phyloP scores from a whole-genome alignment of 805 yeast genomes.

The Cephaloascus albidus region DNA sequence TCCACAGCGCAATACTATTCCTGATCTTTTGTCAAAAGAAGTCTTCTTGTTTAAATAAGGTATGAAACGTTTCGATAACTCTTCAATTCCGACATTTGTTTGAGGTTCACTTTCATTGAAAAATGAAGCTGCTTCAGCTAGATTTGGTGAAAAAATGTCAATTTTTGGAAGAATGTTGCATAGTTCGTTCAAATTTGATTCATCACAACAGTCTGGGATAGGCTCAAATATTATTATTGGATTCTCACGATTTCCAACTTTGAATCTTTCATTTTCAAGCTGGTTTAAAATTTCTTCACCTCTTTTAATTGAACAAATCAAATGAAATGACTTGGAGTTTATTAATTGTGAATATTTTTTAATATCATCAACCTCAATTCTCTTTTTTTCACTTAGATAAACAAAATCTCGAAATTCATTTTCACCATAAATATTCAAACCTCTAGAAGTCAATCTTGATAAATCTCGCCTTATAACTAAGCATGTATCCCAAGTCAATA shows the following conservation, averaged over 20 bases:
- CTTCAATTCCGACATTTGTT: conserved; percentile 26
- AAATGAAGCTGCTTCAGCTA: conserved; percentile 69
- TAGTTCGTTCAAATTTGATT: conserved; percentile 34
- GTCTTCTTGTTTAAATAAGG: conserved; percentile 24
- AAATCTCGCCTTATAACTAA: conserved; percentile 42
- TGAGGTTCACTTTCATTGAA: conserved; percentile 40
- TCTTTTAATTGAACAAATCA: conserved; percentile 66
- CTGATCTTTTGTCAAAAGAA: conserved; percentile 20
- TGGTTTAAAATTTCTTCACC: conserved; percentile 37
- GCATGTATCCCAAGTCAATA: conserved; percentile 57
- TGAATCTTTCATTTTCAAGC: conserved; percentile 10
- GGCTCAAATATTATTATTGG: conserved; percentile 78
- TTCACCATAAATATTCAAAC: conserved; percentile 66
- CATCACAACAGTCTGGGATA: conserved; percentile 62
- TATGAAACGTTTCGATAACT: conserved; percentile 30
- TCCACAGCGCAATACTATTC: conserved; percentile 71
- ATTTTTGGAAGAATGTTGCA: conserved; percentile 29
- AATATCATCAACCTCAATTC: conserved; percentile 52
- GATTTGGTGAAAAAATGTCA: conserved; percentile 72
- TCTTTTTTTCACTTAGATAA: conserved; percentile 51
- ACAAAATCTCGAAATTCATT: conserved; percentile 53
- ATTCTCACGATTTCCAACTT: conserved; percentile 1
- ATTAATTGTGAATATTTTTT: conserved; percentile 23
- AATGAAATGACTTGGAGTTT: conserved; percentile 42
- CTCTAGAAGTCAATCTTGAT: conserved; percentile 63